Evolutionary conservation across 2,329 filamentous ascomycete genomes (phyloP).

Genomic region (Alternaria angustiovoidea): DNA sequence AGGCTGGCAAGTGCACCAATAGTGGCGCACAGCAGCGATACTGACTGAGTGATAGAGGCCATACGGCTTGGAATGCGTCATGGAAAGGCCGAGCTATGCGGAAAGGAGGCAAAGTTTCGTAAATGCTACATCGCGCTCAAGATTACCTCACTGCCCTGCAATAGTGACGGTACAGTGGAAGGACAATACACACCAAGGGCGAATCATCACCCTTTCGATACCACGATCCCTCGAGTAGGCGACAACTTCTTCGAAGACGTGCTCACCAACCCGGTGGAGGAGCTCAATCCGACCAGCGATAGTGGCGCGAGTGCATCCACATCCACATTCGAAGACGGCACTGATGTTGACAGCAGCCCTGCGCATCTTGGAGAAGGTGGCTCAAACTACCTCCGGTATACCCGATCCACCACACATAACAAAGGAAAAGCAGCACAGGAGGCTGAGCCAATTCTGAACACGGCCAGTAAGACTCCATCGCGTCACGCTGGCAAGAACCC

Average conservation of each 20-base stretch:
- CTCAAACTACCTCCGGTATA: neutral
- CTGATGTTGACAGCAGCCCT: neutral
- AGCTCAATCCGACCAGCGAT: neutral
- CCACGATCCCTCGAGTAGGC: slow-evolving; percentile 15
- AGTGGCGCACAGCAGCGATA: neutral
- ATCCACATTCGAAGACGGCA: neutral
- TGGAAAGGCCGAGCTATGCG: neutral
- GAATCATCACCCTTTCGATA: slow-evolving; percentile 18
- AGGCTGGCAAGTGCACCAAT: slow-evolving; percentile 1
- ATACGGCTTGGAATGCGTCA: neutral
- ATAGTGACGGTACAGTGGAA: neutral
- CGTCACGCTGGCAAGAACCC: too few species aligned
- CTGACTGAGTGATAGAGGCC: neutral
- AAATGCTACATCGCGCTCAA: slow-evolving; percentile 26
- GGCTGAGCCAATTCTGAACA: neutral
- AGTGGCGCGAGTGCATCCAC: neutral
- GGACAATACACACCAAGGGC: slow-evolving; percentile 1
- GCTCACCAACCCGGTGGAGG: neutral
- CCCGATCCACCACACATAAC: neutral
- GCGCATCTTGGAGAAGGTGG: neutral
- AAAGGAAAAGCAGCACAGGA: neutral
- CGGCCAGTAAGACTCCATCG: neutral
- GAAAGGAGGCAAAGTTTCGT: slow-evolving; percentile 13
- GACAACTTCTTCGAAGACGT: slow-evolving; percentile 26
- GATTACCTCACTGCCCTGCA: slow-evolving; percentile 14